These are phyloP conservation scores for Starmerella floris DNA, from an alignment of 805 yeast genomes.

Conservation along the genomic window DNA sequence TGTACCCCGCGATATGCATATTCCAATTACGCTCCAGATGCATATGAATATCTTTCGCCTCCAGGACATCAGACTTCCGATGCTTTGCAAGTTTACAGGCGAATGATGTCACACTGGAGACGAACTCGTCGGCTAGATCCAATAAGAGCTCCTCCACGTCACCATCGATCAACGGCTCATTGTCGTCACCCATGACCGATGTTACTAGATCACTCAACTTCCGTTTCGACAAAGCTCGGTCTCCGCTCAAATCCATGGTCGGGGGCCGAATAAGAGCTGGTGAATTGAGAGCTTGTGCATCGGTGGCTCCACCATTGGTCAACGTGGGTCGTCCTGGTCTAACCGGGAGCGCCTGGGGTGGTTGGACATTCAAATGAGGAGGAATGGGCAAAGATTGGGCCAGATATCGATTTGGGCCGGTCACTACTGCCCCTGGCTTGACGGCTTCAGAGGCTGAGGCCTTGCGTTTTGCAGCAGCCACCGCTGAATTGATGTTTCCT, in stretches of 20 bases:
- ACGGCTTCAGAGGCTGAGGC: background rate
- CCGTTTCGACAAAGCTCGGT: slow-evolving; percentile 71
- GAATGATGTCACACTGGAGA: slow-evolving; percentile 76
- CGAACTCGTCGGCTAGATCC: slow-evolving; percentile 93
- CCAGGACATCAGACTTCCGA: slow-evolving; percentile 74
- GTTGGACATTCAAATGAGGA: slow-evolving; percentile 48
- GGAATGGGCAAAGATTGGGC: slow-evolving; percentile 37
- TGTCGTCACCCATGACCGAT: slow-evolving; percentile 59
- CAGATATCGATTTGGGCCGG: slow-evolving; percentile 4
- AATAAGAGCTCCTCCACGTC: slow-evolving; percentile 81
- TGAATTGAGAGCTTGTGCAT: slow-evolving; percentile 64
- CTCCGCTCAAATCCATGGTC: slow-evolving; percentile 56
- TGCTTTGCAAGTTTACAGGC: slow-evolving; percentile 94
- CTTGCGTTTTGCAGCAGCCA: background rate
- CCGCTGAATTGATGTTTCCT: background rate
- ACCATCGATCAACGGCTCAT: slow-evolving; percentile 82
- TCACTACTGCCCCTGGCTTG: background rate
- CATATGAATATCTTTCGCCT: slow-evolving; percentile 77
- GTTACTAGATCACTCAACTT: slow-evolving; percentile 78
- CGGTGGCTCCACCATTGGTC: slow-evolving; percentile 33
- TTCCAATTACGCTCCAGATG: slow-evolving; percentile 92
- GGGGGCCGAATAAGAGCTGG: slow-evolving; percentile 67
- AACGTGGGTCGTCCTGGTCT: slow-evolving; percentile 68
- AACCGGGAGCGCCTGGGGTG: slow-evolving; percentile 51
- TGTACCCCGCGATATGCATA: slow-evolving; percentile 83